Evolutionary conservation across 2,329 filamentous ascomycete species (phyloP), one percentile per base, ranked within the genome.

Genomic region (Clarireedia monteithiana): DNA sequence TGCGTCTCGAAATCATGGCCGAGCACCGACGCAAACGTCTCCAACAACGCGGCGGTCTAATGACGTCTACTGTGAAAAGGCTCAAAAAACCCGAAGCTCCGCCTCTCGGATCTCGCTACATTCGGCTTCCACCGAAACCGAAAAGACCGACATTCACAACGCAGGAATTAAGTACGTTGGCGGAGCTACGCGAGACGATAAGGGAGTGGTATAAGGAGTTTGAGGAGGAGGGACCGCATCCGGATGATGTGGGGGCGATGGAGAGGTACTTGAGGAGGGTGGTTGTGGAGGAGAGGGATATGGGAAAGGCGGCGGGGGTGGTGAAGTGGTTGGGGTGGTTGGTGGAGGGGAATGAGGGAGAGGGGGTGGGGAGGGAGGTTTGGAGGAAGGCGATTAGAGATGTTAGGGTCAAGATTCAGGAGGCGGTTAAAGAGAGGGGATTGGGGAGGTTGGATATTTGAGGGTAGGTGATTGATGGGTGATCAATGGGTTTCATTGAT

Each of bases 191-290:
- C 46, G 77, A 82, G 39, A 89, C 90, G 67, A 74, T 96, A 14
- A 80, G 77, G 54, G 82, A 82, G 4, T 99, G 94, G 94, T 80
- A 90, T 61, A 68, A 73, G 2, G 83, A 86, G 58, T 95, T 92
- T 59, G 74, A 71, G 38, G 76, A 76, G 5, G 86, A 91, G 3
- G 90, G 88, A 0, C 94, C 94, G 1, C 91, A 94, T 70, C 72
- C 73, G 0, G 83, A 88, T 56, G 94, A 99, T 70, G 85, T 92
- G 0, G 78, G 78, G 42, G 84, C 91, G 39, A 75, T 97, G 58
- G 81, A 79, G 53, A 80, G 76, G 64, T 97, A 95, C 69, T 70
- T 97, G 30, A 75, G 69, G 5, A 79, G 79, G 26, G 89, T 97
- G 0, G 78, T 96, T 0, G 59, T 73, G 1, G 85, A 92, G 56